A percentile compares a stretch with the other conserved stretches of the same genome.
Conservation (phyloP, 768 basidiomycete species). For the Phlebiopsis gigantea region DNA sequence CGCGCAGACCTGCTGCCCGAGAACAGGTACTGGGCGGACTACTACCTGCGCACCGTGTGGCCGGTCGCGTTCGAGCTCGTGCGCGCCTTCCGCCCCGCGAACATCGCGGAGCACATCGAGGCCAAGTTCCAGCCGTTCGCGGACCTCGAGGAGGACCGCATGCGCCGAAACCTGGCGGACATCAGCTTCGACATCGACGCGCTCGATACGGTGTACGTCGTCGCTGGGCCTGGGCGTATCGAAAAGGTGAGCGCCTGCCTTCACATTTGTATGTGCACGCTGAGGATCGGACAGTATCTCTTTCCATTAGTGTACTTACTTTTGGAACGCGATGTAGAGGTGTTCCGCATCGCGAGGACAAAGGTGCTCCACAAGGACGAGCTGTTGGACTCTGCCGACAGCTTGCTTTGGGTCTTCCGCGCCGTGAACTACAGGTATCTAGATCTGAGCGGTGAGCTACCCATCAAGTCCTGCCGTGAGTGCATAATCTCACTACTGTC, state of each 20-base stretch:
- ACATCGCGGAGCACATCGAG: constrained; percentile 3
- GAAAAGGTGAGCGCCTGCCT: constrained; percentile 21
- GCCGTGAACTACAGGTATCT: constrained; percentile 14
- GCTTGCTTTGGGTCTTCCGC: constrained; percentile 15
- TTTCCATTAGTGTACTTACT: constrained; percentile 33
- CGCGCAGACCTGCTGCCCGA: constrained; percentile 5
- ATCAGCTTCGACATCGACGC: constrained; percentile 26
- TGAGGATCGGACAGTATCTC: constrained; percentile 21
- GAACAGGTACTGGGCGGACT: constrained; percentile 22
- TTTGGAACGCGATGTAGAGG: constrained; percentile 28
- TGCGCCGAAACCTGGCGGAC: constrained; percentile 19
- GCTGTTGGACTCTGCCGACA: constrained; percentile 16
- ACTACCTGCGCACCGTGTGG: constrained; percentile 20
- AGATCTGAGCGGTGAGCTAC: constrained; percentile 9
- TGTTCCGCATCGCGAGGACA: constrained; percentile 24
- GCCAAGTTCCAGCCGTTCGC: constrained; percentile 19
- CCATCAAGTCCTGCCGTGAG: neutral
- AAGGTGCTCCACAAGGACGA: constrained; percentile 22
- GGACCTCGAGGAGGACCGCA: constrained; percentile 21
- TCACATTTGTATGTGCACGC: neutral
- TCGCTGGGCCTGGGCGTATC: constrained; percentile 22
- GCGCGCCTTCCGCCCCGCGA: neutral
- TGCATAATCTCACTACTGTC: no score
- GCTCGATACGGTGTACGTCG: constrained; percentile 22
- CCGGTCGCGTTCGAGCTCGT: constrained; percentile 12